Conservation (phyloP, 2,329 filamentous ascomycete species). For the Aaosphaeria arxii region DNA sequence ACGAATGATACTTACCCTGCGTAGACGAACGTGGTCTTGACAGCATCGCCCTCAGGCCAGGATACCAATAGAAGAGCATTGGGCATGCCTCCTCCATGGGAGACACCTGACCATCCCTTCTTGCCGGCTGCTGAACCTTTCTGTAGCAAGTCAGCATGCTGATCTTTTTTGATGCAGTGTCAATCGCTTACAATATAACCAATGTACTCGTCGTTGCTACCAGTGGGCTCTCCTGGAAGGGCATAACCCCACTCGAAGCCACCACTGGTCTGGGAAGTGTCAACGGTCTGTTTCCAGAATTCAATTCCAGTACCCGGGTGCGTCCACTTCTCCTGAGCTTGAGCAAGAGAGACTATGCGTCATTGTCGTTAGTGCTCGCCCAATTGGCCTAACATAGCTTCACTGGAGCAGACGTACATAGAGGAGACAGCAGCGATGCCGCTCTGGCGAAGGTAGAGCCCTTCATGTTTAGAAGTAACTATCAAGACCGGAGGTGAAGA, state of each 20-base stretch:
- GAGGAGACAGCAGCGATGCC: conserved; percentile 36
- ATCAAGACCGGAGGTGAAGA: conserved; percentile 14
- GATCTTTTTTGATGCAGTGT: too few species aligned
- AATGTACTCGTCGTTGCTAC: conserved; percentile 33
- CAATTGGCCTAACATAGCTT: background rate
- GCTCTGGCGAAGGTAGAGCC: conserved; percentile 29
- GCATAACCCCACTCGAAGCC: conserved; percentile 36
- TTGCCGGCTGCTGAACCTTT: conserved; percentile 25
- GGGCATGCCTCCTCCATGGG: conserved; percentile 35
- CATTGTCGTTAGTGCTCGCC: background rate
- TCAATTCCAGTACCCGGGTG: conserved; percentile 28
- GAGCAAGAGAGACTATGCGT: conserved; percentile 18
- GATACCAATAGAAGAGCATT: conserved; percentile 32
- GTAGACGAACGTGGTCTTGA: conserved; percentile 29
- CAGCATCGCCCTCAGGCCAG: conserved; percentile 20
- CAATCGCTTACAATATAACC: conserved; percentile 29
- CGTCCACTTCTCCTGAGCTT: conserved; percentile 30
- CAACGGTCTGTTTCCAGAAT: conserved; percentile 20
- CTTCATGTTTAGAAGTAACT: conserved; percentile 29
- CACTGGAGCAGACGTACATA: conserved; percentile 20
- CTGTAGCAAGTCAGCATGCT: conserved; percentile 7
- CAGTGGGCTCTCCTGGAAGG: conserved; percentile 20
- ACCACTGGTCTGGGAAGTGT: conserved; percentile 23
- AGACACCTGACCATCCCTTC: conserved; percentile 37
- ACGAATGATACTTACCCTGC: conserved; percentile 19